Evolutionary conservation across 176 grass and related monocot genomes (phyloP), one percentile per base, ranked within the genome.

Genomic region (Lolium rigidum): DNA sequence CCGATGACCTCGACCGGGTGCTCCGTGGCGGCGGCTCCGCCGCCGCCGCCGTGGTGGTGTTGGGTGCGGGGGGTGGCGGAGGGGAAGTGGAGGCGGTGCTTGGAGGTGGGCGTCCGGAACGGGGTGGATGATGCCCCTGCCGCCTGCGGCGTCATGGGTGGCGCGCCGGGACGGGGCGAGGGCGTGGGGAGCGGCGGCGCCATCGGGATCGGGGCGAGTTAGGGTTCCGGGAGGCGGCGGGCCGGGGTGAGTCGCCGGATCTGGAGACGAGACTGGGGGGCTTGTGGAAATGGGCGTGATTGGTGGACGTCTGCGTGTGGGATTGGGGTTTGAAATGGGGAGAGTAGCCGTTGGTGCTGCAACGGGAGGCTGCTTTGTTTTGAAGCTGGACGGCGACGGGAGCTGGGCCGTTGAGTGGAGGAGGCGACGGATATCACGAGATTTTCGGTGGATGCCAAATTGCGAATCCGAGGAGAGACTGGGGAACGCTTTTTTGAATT

Each of bases 1-100:
- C 93, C 91, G 68, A 98, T 92, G 22, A 95, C 93, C 78, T 98
- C 96, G 17, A 98, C 93, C 7, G 96, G 96, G 81, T 98, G 96
- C 79, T 98, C 96, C 10, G 91, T 94, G 7, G 86, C 86, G 37
- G 85, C 61, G 1, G 74, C 39, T 0, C 72, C 80, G 12, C 72
- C 87, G 26, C 26, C 26, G 47, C n/a, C n/a, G n/a, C n/a, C n/a
- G n/a, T n/a, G n/a, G n/a, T n/a, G n/a, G n/a, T n/a, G n/a, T n/a
- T n/a, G n/a, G n/a, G n/a, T n/a, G n/a, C 70, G 93, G 2, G 89
- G 77, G 8, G 92, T 95, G 15, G 83, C 16, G 46, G 88, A 52
- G 2, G 88, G 84, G 90, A 98, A 94, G 25, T 91, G 82, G 83
- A 98, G 91, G 35, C 96, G 90, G 41, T 98, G 96, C 90, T 93